A percentile compares a stretch with the other conserved stretches of the same genome.
phyloP scores from a whole-genome alignment of 2,329 filamentous ascomycete genomes.

The Colletotrichum plurivorum region DNA sequence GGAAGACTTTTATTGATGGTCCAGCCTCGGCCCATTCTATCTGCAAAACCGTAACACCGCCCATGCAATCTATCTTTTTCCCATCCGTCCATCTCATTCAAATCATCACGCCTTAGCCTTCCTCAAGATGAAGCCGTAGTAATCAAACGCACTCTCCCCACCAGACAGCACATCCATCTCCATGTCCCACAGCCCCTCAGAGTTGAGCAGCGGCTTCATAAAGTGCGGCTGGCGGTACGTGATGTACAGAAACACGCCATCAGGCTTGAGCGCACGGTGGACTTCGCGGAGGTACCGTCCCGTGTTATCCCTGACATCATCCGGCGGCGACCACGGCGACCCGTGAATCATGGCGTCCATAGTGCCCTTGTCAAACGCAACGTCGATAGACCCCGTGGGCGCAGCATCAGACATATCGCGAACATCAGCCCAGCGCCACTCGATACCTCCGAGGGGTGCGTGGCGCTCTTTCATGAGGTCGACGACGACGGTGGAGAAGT shows the following conservation, averaged over 20 bases:
- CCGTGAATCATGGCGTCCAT: conserved; percentile 70
- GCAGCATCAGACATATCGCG: conserved; percentile 60
- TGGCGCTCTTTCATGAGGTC: conserved; percentile 64
- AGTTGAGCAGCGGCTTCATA: conserved; percentile 61
- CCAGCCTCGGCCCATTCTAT: background rate
- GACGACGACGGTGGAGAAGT: conserved; percentile 70
- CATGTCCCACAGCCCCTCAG: conserved; percentile 57
- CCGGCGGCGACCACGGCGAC: conserved; percentile 66
- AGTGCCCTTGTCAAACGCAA: conserved; percentile 71
- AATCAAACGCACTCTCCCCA: conserved; percentile 60
- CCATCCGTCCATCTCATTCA: background rate
- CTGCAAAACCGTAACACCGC: background rate
- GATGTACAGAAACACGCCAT: conserved; percentile 65
- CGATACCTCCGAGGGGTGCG: conserved; percentile 54
- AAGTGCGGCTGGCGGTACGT: conserved; percentile 70
- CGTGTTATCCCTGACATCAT: conserved; percentile 63
- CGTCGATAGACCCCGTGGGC: conserved; percentile 59
- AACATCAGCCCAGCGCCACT: conserved; percentile 66
- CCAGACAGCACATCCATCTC: conserved; percentile 57
- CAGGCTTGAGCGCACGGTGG: conserved; percentile 61
- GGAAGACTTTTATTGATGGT: too few relatives aligned
- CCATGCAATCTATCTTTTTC: background rate
- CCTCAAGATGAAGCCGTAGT: conserved; percentile 60
- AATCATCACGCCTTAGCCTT: conserved; percentile 39
- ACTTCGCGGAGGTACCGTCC: conserved; percentile 65